These are phyloP conservation scores for Lachancea fermentati DNA, from an alignment of 805 yeast genomes.

Conservation along the genomic window DNA sequence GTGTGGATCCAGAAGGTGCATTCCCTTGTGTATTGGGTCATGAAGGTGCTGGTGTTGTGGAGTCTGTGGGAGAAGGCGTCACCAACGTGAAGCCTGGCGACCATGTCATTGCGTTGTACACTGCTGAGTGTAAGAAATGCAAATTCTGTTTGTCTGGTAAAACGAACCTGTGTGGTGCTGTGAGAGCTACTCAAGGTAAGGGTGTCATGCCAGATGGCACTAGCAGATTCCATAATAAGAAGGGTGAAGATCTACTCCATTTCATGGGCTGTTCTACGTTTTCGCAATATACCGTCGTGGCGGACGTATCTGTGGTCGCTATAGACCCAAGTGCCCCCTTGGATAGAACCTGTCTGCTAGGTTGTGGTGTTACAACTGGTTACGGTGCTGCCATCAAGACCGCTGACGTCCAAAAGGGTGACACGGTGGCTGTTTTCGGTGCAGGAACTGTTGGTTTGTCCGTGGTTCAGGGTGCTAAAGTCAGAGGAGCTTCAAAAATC, in stretches of 20 bases:
- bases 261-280: conserved; percentile 99
- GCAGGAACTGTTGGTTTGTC: conserved; percentile 97
- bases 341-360: conserved; percentile 86
- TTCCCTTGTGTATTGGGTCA: conserved; percentile 94
- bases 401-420: conserved; percentile 81
- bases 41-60: conserved; percentile 98
- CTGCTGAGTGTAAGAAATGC: conserved; percentile 95
- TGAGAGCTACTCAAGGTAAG: conserved; percentile 95
- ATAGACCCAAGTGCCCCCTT: conserved; percentile 78
- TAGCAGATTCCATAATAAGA: conserved; percentile 69
- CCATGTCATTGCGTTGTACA: conserved; percentile 87
- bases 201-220: conserved; percentile 99
- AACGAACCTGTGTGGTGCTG: conserved; percentile 93
- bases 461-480: conserved; percentile 90
- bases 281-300: conserved; percentile 95
- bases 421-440: conserved; percentile 93
- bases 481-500: conserved; percentile 73
- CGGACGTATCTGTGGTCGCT: conserved; percentile 94
- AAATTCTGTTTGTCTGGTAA: conserved; percentile 92
- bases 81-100: conserved; percentile 88
- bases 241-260: conserved; percentile 80
- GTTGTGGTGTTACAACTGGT: conserved; percentile 98
- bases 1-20: conserved; percentile 93
- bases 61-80: conserved; percentile 91
- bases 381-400: conserved; percentile 96